Percentiles rank a stretch among this genome's conserved stretches.
Evolutionary conservation across 805 yeast genomes (phyloP).

Genomic region (Candida anglica): DNA sequence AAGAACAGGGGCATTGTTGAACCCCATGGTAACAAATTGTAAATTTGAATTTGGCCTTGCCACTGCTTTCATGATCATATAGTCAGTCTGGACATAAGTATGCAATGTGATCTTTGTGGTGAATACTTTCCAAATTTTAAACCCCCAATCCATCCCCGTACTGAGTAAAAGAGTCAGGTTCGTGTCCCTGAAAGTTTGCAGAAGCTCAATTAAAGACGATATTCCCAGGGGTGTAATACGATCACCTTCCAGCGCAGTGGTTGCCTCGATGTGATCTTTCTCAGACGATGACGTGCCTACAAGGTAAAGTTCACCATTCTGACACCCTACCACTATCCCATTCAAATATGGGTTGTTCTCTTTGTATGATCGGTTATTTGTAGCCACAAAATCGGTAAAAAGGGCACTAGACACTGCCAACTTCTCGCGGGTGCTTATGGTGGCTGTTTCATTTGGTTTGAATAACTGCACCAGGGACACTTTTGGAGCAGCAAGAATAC

Average conservation of each 20-base stretch:
- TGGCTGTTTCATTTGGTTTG: conserved; percentile 3
- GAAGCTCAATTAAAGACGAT: not conserved
- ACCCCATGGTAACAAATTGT: conserved; percentile 25
- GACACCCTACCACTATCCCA: conserved; percentile 14
- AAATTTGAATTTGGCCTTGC: conserved; percentile 3
- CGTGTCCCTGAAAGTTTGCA: not conserved
- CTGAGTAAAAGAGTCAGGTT: conserved; percentile 1
- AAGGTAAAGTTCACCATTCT: conserved; percentile 15
- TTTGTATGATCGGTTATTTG: not conserved
- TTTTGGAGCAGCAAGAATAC: conserved; percentile 26
- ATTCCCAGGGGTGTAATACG: too few species aligned
- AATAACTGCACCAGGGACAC: conserved; percentile 11
- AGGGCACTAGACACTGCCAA: not conserved
- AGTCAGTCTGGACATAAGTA: not conserved
- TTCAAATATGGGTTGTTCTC: conserved; percentile 13
- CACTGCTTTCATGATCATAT: not conserved
- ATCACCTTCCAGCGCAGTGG: too few species aligned
- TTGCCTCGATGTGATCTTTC: not conserved
- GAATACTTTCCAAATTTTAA: conserved; percentile 1
- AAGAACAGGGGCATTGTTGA: conserved; percentile 10
- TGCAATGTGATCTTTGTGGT: not conserved
- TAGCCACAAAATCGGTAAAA: not conserved
- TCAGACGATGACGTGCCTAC: conserved; percentile 1
- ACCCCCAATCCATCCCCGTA: conserved; percentile 2
- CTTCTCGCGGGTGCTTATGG: not conserved